Conservation (phyloP, 2,329 filamentous ascomycete species). For the Epichloe typhina region DNA sequence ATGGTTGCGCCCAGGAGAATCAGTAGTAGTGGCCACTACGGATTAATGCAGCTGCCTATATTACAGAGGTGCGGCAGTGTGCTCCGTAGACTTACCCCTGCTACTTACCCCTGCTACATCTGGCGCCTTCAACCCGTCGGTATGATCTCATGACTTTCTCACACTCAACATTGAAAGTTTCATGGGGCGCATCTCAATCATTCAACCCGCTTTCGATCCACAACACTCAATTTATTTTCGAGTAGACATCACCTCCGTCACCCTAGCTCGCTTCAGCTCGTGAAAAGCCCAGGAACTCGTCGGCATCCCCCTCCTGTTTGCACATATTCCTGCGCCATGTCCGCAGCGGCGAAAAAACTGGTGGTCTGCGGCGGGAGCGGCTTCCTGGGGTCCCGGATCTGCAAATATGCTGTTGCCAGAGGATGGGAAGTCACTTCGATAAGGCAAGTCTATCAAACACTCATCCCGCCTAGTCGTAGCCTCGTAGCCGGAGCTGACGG, state of each 20-base stretch:
- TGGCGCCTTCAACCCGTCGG: background rate
- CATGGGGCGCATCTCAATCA: background rate
- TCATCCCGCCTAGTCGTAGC: background rate
- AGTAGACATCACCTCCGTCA: background rate
- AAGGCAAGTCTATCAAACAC: conserved; percentile 40
- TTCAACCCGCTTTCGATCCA: background rate
- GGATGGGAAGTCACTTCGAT: conserved; percentile 91
- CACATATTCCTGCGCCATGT: conserved; percentile 24
- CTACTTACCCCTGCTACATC: background rate
- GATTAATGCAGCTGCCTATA: too few relatives aligned
- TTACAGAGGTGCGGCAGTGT: background rate
- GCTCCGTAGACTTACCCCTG: background rate
- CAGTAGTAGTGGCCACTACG: too few relatives aligned
- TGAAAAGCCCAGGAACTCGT: background rate
- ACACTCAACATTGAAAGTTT: background rate
- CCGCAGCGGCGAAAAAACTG: conserved; percentile 54
- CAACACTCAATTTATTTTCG: background rate
- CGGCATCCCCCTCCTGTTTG: background rate
- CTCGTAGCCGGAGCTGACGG: background rate
- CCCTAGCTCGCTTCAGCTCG: background rate
- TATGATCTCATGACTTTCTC: conserved; percentile 1
- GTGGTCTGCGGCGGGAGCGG: conserved; percentile 91
- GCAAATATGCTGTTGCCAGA: conserved; percentile 71
- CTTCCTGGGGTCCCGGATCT: conserved; percentile 80
- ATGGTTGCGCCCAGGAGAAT: too few relatives aligned